phyloP scores from a whole-genome alignment of 73 alveolate genomes.

The Paramecium primaurelia region DNA sequence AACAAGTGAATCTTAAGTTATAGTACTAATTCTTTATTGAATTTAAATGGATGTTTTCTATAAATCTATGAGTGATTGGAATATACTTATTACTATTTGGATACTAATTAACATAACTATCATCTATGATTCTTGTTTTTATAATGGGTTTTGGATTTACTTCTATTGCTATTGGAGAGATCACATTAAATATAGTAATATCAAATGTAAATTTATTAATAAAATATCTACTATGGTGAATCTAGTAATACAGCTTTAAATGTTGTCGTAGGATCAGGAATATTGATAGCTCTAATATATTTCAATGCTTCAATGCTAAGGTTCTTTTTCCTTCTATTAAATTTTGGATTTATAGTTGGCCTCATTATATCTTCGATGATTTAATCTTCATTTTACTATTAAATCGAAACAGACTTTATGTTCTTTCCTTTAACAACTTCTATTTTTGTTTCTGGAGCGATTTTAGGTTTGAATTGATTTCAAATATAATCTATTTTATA shows the following conservation, averaged over 20 bases:
- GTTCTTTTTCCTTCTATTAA: neutral
- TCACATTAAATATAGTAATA: neutral
- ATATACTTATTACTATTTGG: neutral
- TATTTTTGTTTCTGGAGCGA: neutral
- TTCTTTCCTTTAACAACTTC: neutral
- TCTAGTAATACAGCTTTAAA: neutral
- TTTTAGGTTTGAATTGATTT: neutral
- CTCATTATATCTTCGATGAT: neutral
- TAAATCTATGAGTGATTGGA: neutral
- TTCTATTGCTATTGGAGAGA: conserved; percentile 11
- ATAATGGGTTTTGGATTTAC: conserved; percentile 21
- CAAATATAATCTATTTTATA: neutral
- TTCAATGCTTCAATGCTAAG: neutral
- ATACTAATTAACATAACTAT: neutral
- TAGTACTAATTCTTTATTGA: neutral
- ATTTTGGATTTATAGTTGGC: conserved; percentile 7
- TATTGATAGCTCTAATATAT: neutral
- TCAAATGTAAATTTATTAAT: no score
- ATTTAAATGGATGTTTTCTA: neutral
- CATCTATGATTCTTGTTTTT: neutral
- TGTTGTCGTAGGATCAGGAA: neutral
- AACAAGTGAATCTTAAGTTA: neutral
- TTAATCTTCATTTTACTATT: neutral
- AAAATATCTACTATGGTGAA: neutral
- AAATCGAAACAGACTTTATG: neutral